Evolutionary conservation across 2,329 filamentous ascomycete genomes (phyloP).

Genomic region (Acrocalymma vagum): DNA sequence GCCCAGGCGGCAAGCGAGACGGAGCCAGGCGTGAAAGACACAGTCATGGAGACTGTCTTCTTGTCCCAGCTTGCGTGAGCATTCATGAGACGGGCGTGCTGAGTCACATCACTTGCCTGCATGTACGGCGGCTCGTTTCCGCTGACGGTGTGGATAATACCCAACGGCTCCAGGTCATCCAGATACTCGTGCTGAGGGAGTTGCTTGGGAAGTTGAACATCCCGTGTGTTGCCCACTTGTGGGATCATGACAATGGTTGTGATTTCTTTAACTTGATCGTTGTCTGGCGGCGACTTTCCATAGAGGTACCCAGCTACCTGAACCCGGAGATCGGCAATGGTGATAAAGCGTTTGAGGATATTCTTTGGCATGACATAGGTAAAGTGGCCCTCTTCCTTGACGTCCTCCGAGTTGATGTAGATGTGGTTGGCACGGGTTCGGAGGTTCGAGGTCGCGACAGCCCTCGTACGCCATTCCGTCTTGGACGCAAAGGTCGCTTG

Average conservation of each 20-base stretch:
- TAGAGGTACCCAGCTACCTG: conserved; percentile 97
- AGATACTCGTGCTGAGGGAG: conserved; percentile 93
- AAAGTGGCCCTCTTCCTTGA: conserved; percentile 83
- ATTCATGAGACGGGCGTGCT: conserved; percentile 90
- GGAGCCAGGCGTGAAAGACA: conserved; percentile 95
- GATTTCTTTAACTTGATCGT: conserved; percentile 96
- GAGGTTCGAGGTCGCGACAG: conserved; percentile 95
- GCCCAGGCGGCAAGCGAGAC: conserved; percentile 95
- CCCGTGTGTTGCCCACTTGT: conserved; percentile 91
- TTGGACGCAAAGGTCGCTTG: conserved; percentile 98
- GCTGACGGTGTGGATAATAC: conserved; percentile 93
- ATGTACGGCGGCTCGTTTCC: conserved; percentile 97
- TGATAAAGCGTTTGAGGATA: conserved; percentile 97
- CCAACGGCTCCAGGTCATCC: conserved; percentile 84
- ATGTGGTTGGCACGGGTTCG: conserved; percentile 96
- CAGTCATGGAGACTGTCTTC: conserved; percentile 92
- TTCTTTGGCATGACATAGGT: conserved; percentile 99
- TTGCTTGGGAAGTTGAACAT: conserved; percentile 88
- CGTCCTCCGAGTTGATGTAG: conserved; percentile 96
- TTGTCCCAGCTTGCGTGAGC: conserved; percentile 82
- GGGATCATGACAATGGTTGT: conserved; percentile 97
- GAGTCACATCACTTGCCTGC: conserved; percentile 92
- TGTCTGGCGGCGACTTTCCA: conserved; percentile 89
- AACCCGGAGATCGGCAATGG: conserved; percentile 92
- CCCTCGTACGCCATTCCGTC: conserved; percentile 97